These are phyloP conservation scores for Evernia prunastri DNA, from an alignment of 495 filamentous ascomycete genomes.

Conservation along the genomic window DNA sequence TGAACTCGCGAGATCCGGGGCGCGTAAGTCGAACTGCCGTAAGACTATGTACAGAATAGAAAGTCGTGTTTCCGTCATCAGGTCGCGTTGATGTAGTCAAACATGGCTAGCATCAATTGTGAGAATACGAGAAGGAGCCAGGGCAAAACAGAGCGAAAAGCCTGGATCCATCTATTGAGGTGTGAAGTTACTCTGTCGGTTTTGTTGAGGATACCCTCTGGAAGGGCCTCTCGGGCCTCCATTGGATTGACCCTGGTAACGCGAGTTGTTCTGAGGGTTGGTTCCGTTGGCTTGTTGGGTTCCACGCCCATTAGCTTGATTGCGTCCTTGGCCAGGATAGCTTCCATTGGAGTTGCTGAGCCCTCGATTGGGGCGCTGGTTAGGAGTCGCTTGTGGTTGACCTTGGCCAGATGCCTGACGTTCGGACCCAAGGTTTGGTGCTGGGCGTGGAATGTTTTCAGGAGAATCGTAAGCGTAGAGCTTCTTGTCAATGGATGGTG, in stretches of 20 bases:
- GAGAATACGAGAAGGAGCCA: constrained; percentile 4
- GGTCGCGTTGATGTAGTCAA: constrained; percentile 1
- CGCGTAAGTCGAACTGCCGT: constrained; percentile 1
- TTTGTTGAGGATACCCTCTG: constrained; percentile 20
- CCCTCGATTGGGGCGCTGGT: constrained; percentile 15
- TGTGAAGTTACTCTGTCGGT: constrained; percentile 20
- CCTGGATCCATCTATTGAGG: constrained; percentile 11
- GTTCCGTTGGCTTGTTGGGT: constrained; percentile 16
- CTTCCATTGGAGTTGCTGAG: constrained; percentile 17
- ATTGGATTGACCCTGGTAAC: constrained; percentile 18
- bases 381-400: constrained; percentile 14
- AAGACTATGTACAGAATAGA: constrained; percentile 14
- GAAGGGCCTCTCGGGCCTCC: constrained; percentile 16
- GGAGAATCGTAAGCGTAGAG: constrained; percentile 97
- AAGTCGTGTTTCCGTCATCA: constrained; percentile 5
- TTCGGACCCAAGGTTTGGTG: constrained; percentile 29
- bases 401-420: constrained; percentile 25
- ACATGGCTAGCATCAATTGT: not conserved
- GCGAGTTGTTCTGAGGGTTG: constrained; percentile 14
- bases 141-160: not conserved
- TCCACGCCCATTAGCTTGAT: constrained; percentile 15
- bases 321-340: constrained; percentile 9
- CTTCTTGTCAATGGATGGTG: constrained; percentile 89
- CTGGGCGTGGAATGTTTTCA: constrained; percentile 82
- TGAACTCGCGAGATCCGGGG: not conserved